Evolutionary conservation across 306 rosid species (phyloP).

Genomic region (Benincasa hispida): DNA sequence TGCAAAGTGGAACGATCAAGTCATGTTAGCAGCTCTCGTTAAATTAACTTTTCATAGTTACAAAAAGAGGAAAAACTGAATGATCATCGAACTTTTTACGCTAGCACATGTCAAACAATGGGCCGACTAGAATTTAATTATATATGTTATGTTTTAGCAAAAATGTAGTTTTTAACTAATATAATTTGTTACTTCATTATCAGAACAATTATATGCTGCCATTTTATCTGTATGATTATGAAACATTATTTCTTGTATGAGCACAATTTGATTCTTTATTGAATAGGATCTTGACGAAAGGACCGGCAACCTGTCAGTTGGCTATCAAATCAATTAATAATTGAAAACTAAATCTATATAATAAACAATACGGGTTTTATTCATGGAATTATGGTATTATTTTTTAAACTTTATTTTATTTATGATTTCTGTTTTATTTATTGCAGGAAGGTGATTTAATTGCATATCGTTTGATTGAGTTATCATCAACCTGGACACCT

Average conservation of each 20-base stretch:
- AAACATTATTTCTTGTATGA: background rate
- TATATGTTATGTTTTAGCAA: background rate
- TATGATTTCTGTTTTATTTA: constrained; percentile 8
- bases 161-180: background rate
- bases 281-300: background rate
- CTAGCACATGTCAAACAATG: background rate
- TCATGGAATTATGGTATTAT: background rate
- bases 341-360: background rate
- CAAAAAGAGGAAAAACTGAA: background rate
- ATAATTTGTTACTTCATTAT: background rate
- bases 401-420: background rate
- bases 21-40: background rate
- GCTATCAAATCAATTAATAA: background rate
- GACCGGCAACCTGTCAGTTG: background rate
- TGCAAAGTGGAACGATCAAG: background rate
- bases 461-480: constrained; percentile 80
- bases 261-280: background rate
- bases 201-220: background rate
- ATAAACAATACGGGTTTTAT: background rate
- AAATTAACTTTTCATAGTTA: background rate
- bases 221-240: background rate
- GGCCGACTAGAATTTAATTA: background rate
- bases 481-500: constrained; percentile 85
- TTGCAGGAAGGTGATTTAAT: constrained; percentile 63
- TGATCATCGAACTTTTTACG: background rate